Percentiles rank a stretch among this genome's conserved stretches.
phyloP scores from a whole-genome alignment of 2,329 filamentous ascomycete genomes.

The Coniochaeta pulveracea region DNA sequence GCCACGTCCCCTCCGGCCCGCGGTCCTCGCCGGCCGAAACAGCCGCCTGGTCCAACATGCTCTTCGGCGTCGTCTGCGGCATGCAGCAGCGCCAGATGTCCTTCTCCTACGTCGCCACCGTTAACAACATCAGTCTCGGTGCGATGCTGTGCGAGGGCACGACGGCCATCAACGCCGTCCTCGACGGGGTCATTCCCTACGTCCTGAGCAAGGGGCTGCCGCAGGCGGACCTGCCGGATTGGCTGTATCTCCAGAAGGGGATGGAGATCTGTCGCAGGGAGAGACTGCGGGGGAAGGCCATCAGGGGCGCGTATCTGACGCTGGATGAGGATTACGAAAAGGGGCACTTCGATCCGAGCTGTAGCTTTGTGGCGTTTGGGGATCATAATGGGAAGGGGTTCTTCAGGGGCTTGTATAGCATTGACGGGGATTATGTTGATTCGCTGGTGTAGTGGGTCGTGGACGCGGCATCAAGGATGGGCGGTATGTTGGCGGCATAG shows the following conservation, averaged over 20 bases:
- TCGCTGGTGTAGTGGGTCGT: too few relatives aligned
- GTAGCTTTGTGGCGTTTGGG: slow-evolving; percentile 1
- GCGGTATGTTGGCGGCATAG: too few relatives aligned
- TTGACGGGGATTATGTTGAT: not conserved
- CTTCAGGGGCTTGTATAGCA: not conserved
- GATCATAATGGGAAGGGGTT: not conserved
- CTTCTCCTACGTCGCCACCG: slow-evolving; percentile 1
- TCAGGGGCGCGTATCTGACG: not conserved
- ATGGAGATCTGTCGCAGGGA: not conserved
- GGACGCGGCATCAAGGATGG: too few relatives aligned
- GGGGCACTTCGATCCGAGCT: not conserved
- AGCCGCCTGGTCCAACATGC: not conserved
- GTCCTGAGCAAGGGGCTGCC: not conserved
- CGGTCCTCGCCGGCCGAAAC: not conserved
- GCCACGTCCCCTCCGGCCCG: not conserved
- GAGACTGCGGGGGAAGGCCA: not conserved
- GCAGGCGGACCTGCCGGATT: not conserved
- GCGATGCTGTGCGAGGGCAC: slow-evolving; percentile 1
- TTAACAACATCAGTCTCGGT: not conserved
- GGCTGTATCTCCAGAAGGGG: slow-evolving; percentile 1
- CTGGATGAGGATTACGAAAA: slow-evolving; percentile 3
- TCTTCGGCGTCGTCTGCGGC: slow-evolving; percentile 1
- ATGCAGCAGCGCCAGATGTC: slow-evolving; percentile 1
- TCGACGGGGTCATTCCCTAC: slow-evolving; percentile 1
- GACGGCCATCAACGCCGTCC: not conserved